Base-by-base conservation (phyloP, 192 early-diverging fungal species). In the Coemansia sp. region DNA sequence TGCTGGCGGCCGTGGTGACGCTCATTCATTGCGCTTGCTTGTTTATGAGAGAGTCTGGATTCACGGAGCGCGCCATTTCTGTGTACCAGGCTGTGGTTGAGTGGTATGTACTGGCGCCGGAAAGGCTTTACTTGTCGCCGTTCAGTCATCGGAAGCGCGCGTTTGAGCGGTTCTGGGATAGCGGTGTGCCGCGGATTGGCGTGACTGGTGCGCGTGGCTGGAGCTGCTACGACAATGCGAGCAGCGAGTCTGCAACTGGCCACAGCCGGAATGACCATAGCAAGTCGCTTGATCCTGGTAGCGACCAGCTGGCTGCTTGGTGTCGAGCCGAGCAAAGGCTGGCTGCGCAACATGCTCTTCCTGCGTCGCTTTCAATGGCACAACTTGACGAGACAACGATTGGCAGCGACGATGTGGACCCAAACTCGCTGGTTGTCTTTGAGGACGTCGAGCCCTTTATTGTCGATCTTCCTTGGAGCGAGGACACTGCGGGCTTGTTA, bases 391-490 rank as follows among this genome's bases (percentile, higher is more conserved):
- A 35, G 32, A 7, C 32, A 42, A 9, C 19, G 9, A 22, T 36
- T 27, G 39, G 42, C 6, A 15, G 8, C 17, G 14, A 41, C 1
- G 31, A 11, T 14, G 27, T 59, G 39, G 76, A 79, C 36, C 67
- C 67, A 60, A 67, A 73, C 45, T 37, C 64, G 6, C 51, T 79
- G 10, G 53, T 54, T 11, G 43, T 79, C 14, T 79, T 79, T 42
- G 76, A 79, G 41, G 76, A 79, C 19, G 60, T 79, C 6, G 65
- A 66, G 67, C 63, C 62, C 8, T 69, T 70, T 59, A 64, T 79
- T n/a, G 56, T 56, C 8, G 76, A 79, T 32, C 36, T 73, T 36
- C 38, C 45, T 24, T 73, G 63, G 67, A 20, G 31, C 12, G 24
- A 46, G 15, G 24, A 19, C 0, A 38, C 51, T 12, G 70, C 67